Conservation (phyloP, 306 rosid species). For the Trifolium pratense region DNA sequence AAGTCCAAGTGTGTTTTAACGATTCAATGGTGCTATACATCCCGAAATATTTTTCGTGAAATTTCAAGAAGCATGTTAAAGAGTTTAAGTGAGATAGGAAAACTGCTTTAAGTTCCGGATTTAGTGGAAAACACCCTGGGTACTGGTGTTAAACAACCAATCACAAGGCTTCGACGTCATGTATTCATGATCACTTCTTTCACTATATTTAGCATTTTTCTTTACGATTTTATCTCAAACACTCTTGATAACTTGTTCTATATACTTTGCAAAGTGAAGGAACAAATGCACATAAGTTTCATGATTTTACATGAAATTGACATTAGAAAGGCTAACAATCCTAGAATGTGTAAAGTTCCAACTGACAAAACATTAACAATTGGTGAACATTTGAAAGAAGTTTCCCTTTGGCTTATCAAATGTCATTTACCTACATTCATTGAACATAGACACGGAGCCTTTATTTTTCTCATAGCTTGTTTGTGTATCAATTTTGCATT, state of each 20-base stretch:
- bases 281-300: background rate
- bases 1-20: background rate
- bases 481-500: background rate
- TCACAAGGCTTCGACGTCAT: too few species aligned
- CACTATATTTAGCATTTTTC: too few species aligned
- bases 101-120: too few species aligned
- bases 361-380: background rate
- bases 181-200: too few species aligned
- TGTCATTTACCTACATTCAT: background rate
- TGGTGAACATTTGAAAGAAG: background rate
- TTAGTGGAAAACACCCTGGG: too few species aligned
- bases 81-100: too few species aligned
- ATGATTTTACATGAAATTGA: background rate
- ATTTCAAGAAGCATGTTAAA: too few species aligned
- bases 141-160: too few species aligned
- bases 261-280: background rate
- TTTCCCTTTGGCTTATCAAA: background rate
- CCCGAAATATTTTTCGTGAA: too few species aligned
- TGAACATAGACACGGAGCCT: background rate
- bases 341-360: background rate
- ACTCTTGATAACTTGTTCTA: background rate
- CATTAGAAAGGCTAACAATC: background rate
- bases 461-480: constrained; percentile 1
- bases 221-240: background rate
- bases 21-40: too few species aligned